Evolutionary conservation across 306 rosid genomes (phyloP), one percentile per base, ranked within the genome.

Genomic region (Prosopis cineraria): DNA sequence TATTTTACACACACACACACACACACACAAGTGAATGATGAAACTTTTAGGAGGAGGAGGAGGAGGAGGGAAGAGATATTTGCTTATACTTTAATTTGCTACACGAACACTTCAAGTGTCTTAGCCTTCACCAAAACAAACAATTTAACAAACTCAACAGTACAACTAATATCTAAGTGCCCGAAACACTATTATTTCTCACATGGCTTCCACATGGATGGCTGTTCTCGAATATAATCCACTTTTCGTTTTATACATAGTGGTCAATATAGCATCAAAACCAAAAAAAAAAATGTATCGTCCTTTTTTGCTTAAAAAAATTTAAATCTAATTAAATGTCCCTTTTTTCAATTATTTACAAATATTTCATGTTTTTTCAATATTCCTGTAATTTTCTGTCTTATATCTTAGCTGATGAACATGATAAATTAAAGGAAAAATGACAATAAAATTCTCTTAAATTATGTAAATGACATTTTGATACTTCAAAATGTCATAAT

Each of bases 171-270:
- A 68, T 68, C 12, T 84, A 19, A 25, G 27, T 31, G 58, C 37
- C 84, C 77, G 76, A 79, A 76, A 53, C 75, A 43, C 70, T 7
- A 72, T 17, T 31, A 63, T 41, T 70, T 6, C 43, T 78, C 87
- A 81, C 86, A 87, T 84, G 90, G 80, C 73, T 75, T 43, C 79
- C 84, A 71, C 41, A 52, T 56, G 70, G 58, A 3, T 56, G 70
- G 58, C 5, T 65, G 64, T 22, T 68, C 52, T 83, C 24, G 31
- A 44, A 41, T 73, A 30, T 36, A 31, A 5, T 78, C 36, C 36
- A 37, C 30, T 68, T 74, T 74, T n/a, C 55, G 41, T 20, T 3
- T 20, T 20, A 50, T 44, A 30, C 16, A 30, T 60, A 60, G 29
- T 10, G 39, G 34, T 10, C 17, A 22, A 58, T 58, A 52, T 22